phyloP scores from a whole-genome alignment of 2,329 filamentous ascomycete genomes.

The Chrysoporthe deuterocubensis region DNA sequence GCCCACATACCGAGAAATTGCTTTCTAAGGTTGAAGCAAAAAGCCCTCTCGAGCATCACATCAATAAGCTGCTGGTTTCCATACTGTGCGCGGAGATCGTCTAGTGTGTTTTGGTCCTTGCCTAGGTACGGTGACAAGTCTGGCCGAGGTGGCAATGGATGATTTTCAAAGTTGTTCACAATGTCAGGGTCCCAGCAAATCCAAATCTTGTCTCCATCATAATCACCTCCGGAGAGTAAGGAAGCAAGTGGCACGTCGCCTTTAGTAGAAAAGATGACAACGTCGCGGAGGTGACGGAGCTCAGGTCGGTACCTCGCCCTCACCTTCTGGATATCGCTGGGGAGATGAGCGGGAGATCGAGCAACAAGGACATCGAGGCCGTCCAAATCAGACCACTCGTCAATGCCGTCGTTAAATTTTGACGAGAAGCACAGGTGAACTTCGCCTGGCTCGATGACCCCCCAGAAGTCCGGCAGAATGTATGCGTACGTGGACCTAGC shows the following conservation, averaged over 20 bases:
- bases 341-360: conserved; percentile 71
- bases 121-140: conserved; percentile 47
- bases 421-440: conserved; percentile 71
- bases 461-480: conserved; percentile 71
- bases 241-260: conserved; percentile 67
- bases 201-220: conserved; percentile 79
- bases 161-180: conserved; percentile 68
- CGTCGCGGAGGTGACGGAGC: conserved; percentile 72
- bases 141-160: conserved; percentile 47
- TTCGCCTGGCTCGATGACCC: conserved; percentile 64
- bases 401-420: conserved; percentile 61
- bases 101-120: conserved; percentile 52
- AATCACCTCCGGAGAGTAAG: conserved; percentile 78
- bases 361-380: conserved; percentile 67
- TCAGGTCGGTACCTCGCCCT: conserved; percentile 60
- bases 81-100: conserved; percentile 42
- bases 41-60: conserved; percentile 55
- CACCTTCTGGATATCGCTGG: conserved; percentile 75
- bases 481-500: conserved; percentile 64
- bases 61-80: conserved; percentile 37
- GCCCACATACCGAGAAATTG: conserved; percentile 57
- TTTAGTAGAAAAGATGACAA: conserved; percentile 74
- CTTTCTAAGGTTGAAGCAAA: conserved; percentile 61
- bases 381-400: conserved; percentile 58
- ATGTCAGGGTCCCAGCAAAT: conserved; percentile 73